Percentiles rank a stretch among this genome's conserved stretches.
Evolutionary conservation across 192 early-diverging fungal species (phyloP).

Genomic region (Coemansia erecta): DNA sequence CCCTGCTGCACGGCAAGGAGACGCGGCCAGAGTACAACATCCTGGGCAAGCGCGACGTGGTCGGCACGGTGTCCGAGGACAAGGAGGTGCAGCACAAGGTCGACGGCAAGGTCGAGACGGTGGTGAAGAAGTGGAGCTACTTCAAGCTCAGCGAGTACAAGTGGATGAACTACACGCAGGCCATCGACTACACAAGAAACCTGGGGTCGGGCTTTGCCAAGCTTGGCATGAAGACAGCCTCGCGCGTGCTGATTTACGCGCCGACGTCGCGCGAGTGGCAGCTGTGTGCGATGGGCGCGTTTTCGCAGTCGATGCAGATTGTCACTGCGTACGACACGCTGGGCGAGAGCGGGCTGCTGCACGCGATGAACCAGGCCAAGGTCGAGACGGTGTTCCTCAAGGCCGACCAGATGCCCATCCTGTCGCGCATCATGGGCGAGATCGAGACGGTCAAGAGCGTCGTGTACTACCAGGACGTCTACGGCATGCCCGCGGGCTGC

Average conservation of each 20-base stretch:
- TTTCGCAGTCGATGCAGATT: slow-evolving; percentile 70
- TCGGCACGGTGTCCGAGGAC: slow-evolving; percentile 45
- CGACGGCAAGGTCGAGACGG: slow-evolving; percentile 52
- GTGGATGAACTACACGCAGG: slow-evolving; percentile 49
- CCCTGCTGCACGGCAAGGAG: slow-evolving; percentile 26
- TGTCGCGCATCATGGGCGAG: slow-evolving; percentile 27
- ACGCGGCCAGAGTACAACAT: slow-evolving; percentile 12
- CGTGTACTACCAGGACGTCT: slow-evolving; percentile 59
- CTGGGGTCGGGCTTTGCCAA: slow-evolving; percentile 36
- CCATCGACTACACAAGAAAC: slow-evolving; percentile 25
- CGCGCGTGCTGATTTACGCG: slow-evolving; percentile 65
- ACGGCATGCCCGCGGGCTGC: slow-evolving; percentile 53
- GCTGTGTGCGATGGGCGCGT: slow-evolving; percentile 35
- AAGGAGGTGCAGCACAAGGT: slow-evolving; percentile 44
- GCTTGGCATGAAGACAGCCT: slow-evolving; percentile 36
- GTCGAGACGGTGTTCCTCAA: slow-evolving; percentile 67
- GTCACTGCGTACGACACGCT: slow-evolving; percentile 86
- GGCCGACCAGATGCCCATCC: slow-evolving; percentile 56
- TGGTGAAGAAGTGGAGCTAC: slow-evolving; percentile 86
- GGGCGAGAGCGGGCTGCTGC: slow-evolving; percentile 79
- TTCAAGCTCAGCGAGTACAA: slow-evolving; percentile 72
- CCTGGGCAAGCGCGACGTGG: slow-evolving; percentile 48
- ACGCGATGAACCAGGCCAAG: slow-evolving; percentile 87
- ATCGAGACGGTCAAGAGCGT: slow-evolving; percentile 59
- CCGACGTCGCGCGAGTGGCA: slow-evolving; percentile 59